Conservation (phyloP, 1,139 yeast genomes). For the Martiniozyma asiatica region DNA sequence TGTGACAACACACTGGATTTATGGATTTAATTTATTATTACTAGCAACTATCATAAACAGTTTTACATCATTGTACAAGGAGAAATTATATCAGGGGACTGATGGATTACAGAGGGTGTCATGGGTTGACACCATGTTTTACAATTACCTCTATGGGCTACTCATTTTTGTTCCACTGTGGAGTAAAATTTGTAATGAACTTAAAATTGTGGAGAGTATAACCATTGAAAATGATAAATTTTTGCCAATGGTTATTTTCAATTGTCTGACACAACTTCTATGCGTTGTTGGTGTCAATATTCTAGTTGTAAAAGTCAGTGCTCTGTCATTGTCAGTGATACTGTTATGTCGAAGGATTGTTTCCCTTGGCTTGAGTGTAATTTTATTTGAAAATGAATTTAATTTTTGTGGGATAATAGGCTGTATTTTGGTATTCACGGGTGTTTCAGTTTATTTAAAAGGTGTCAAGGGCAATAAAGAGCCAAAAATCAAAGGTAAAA, state of each 20-base stretch:
- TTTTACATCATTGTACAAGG: constrained; percentile 44
- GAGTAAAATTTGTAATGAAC: constrained; percentile 6
- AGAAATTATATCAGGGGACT: constrained; percentile 37
- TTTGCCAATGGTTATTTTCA: constrained; percentile 26
- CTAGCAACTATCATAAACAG: constrained; percentile 12
- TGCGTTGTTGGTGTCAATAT: constrained; percentile 61
- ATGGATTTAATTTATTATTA: constrained; percentile 6
- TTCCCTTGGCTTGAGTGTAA: constrained; percentile 43
- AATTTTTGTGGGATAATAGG: constrained; percentile 33
- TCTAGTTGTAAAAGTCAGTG: constrained; percentile 43
- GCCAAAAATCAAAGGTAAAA: no score
- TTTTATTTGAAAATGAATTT: constrained; percentile 34
- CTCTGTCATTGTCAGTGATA: constrained; percentile 51
- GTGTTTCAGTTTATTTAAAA: no score
- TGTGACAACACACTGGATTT: neutral
- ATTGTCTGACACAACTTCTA: constrained; percentile 48
- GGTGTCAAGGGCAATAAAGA: no score
- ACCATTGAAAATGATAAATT: constrained; percentile 14
- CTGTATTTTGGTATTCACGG: constrained; percentile 11
- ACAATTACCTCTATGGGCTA: constrained; percentile 44
- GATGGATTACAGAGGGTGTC: constrained; percentile 27
- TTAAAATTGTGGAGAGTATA: constrained; percentile 11
- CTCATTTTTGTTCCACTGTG: constrained; percentile 37
- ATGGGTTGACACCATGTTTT: constrained; percentile 59
- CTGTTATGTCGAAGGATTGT: constrained; percentile 48